These are phyloP conservation scores for Sphaerulina musiva DNA, from an alignment of 2,329 filamentous ascomycete genomes.

Conservation along the genomic window DNA sequence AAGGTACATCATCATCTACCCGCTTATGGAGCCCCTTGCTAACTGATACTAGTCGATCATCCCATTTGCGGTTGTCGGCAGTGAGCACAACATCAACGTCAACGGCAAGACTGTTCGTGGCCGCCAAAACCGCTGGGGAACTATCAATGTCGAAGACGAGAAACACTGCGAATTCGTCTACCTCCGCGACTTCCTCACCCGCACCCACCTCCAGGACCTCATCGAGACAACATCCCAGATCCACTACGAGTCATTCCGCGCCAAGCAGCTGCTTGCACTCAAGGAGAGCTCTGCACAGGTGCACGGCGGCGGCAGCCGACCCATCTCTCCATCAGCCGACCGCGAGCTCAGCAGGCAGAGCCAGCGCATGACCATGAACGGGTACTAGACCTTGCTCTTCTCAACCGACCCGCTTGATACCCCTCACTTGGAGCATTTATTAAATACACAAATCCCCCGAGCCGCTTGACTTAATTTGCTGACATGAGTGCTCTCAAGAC, in stretches of 20 bases:
- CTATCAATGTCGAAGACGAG: constrained; percentile 99
- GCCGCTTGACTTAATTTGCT: constrained; percentile 13
- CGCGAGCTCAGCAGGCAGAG: constrained; percentile 94
- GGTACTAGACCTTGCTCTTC: constrained; percentile 59
- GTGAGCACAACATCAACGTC: constrained; percentile 95
- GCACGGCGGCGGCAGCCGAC: constrained; percentile 62
- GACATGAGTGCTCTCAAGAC: constrained; percentile 12
- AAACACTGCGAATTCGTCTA: constrained; percentile 99
- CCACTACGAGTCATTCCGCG: constrained; percentile 98
- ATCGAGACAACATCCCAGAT: constrained; percentile 99
- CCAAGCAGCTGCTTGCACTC: constrained; percentile 93
- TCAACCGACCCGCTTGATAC: constrained; percentile 14
- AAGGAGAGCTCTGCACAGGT: constrained; percentile 95
- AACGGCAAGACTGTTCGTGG: constrained; percentile 89
- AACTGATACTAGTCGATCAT: constrained; percentile 64
- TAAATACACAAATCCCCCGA: constrained; percentile 11
- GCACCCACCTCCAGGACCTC: constrained; percentile 95
- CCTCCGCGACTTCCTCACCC: constrained; percentile 94
- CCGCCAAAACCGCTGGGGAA: constrained; percentile 97
- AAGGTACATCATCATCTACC: constrained; percentile 57
- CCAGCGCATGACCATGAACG: constrained; percentile 97
- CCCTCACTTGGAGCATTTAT: constrained; percentile 19
- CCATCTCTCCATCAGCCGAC: constrained; percentile 91
- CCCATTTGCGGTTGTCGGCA: constrained; percentile 95
- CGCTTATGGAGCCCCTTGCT: constrained; percentile 1